Conservation (phyloP, 148 eudicot genomes). For the Chenopodium formosanum region DNA sequence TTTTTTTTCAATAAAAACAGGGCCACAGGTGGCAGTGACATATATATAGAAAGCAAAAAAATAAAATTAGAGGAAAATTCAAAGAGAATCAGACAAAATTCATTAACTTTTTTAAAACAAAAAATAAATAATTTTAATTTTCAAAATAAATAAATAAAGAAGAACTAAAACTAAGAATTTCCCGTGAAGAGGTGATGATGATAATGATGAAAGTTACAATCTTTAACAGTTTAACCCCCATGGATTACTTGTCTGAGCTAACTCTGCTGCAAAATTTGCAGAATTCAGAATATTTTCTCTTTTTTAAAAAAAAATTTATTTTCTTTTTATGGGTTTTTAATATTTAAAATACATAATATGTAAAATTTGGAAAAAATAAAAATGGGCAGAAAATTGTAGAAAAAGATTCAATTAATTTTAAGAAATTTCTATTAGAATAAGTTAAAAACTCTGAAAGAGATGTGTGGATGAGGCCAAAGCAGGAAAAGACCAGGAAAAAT, state of each 20-base stretch:
- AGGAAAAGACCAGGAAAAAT: slow-evolving; percentile 47
- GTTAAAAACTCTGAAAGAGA: slow-evolving; percentile 30
- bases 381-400: not conserved
- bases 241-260: slow-evolving; percentile 43
- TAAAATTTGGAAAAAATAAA: not conserved
- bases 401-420: not conserved
- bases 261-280: slow-evolving; percentile 18
- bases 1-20: slow-evolving; percentile 22
- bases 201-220: slow-evolving; percentile 40
- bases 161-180: not conserved
- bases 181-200: slow-evolving; percentile 43
- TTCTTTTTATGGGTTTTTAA: not conserved
- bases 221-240: slow-evolving; percentile 27
- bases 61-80: slow-evolving; percentile 2
- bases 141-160: not conserved
- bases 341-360: no score
- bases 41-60: slow-evolving; percentile 7
- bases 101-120: not conserved
- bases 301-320: not conserved
- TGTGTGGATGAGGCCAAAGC: slow-evolving; percentile 29
- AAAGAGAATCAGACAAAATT: slow-evolving; percentile 7
- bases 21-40: slow-evolving; percentile 26
- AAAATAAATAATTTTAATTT: not conserved
- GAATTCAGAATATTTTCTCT: slow-evolving; percentile 18
- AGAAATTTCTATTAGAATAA: slow-evolving; percentile 23